Base-by-base conservation (phyloP, 352 stramenopile species). In the Phytopythium montanum region DNA sequence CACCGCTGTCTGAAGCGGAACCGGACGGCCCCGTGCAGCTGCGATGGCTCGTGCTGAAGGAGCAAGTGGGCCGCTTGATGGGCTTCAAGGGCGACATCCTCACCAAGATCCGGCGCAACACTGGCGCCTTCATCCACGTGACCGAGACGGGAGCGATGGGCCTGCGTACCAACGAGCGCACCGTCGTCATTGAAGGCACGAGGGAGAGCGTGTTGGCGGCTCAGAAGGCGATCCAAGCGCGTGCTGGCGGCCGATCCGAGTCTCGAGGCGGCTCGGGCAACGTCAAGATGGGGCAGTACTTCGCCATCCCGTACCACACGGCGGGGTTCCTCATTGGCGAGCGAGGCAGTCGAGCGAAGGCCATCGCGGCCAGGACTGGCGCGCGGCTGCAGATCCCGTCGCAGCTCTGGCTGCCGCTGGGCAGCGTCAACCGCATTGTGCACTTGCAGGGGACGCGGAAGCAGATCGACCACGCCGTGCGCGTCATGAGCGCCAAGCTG, bases 61-160 rank as follows among this genome's bases (percentile, higher is more conserved):
- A 84, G 31, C 44, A 72, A 0, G 76, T 88, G 12, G 82, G 82
- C 14, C 81, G 77, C 44, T 76, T 92, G 64, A 88, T 92, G 76
- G 82, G 82, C 2, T 48, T 53, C 21, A 62, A 77, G 31, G 82
- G 82, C 18, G 38, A 31, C 10, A 85, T 84, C 31, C 60, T 88
- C 8, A 62, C 56, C 16, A 44, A 59, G 1, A 92, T 92, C 45
- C 70, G 68, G 3, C 69, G 61, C 23, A 66, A 79, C 23, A 79
- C 76, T 2, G 63, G 69, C 23, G 79, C 79, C 7, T 56, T 56
- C 3, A 78, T 92, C 34, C 66, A 78, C 62, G 34, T 92, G 3
- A 66, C 76, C 1, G 45, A 65, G 1, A 66, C 56, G 18, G 21
- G 72, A 4, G 64, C 78, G 13, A 76, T 79, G 44, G 44, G 74